Conservation (phyloP, 345 rosid genomes). For the Ailanthus altissimus region DNA sequence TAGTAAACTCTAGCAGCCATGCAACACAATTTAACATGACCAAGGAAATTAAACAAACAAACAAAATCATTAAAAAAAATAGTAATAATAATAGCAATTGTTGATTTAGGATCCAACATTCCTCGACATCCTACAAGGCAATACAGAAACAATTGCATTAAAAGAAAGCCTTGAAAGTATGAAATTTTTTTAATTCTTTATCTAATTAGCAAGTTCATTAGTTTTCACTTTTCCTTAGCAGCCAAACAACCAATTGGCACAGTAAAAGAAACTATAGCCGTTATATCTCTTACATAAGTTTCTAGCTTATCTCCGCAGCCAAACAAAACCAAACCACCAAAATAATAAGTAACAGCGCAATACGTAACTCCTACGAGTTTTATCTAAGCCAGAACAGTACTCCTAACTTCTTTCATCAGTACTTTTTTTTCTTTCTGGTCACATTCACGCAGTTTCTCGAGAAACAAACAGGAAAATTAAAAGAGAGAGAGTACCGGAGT, state of each 20-base stretch:
- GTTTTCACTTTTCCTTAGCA: conserved; percentile 7
- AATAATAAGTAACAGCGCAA: not conserved
- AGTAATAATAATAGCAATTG: no score
- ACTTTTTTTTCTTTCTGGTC: not conserved
- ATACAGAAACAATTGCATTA: not conserved
- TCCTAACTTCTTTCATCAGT: not conserved
- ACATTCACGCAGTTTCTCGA: not conserved
- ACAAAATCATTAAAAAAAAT: no score
- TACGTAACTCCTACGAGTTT: not conserved
- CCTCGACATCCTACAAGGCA: no score
- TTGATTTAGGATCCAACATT: no score
- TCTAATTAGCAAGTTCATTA: not conserved
- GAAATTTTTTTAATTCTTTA: no score
- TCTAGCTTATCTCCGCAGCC: not conserved
- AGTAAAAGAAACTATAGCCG: not conserved
- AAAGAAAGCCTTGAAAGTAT: no score
- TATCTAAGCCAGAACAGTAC: not conserved
- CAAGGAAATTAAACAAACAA: no score
- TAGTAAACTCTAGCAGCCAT: not conserved
- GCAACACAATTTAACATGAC: no score
- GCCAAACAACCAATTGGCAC: conserved; percentile 2
- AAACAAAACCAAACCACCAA: conserved; percentile 9
- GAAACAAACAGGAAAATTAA: conserved; percentile 20
- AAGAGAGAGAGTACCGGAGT: conserved; percentile 56
- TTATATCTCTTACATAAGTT: not conserved